Evolutionary conservation across 768 basidiomycete species (phyloP).

Genomic region (Trametes cinnabarina): DNA sequence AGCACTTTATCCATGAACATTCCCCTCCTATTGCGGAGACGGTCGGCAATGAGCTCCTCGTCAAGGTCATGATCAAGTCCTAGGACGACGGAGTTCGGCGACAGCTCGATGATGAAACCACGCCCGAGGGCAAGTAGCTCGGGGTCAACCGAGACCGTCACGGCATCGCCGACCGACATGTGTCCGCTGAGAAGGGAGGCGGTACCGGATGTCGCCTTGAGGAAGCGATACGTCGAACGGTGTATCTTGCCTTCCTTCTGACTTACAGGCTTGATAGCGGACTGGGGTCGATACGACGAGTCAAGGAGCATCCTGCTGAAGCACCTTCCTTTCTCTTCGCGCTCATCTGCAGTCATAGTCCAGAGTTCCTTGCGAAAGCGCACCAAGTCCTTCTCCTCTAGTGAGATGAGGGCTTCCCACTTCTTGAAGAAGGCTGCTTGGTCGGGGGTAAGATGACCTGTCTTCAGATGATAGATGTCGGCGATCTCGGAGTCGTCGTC

Average conservation of each 20-base stretch:
- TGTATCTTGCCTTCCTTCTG: slow-evolving; percentile 59
- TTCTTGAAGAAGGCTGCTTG: slow-evolving; percentile 81
- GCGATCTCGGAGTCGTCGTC: slow-evolving; percentile 54
- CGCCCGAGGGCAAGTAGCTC: slow-evolving; percentile 78
- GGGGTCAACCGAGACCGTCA: slow-evolving; percentile 87
- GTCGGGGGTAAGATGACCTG: slow-evolving; percentile 65
- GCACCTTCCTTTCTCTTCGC: slow-evolving; percentile 82
- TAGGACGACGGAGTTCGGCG: slow-evolving; percentile 59
- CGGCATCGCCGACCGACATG: slow-evolving; percentile 75
- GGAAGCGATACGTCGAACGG: slow-evolving; percentile 75
- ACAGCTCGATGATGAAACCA: slow-evolving; percentile 79
- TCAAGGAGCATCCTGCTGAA: slow-evolving; percentile 79
- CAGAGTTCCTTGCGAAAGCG: slow-evolving; percentile 90
- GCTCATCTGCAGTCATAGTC: slow-evolving; percentile 80
- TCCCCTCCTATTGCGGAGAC: slow-evolving; percentile 29
- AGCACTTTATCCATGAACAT: slow-evolving; percentile 31
- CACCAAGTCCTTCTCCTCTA: slow-evolving; percentile 84
- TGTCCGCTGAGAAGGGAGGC: slow-evolving; percentile 69
- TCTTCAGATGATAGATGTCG: slow-evolving; percentile 74
- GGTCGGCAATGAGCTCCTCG: slow-evolving; percentile 39
- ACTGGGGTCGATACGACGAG: slow-evolving; percentile 31
- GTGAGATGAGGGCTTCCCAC: slow-evolving; percentile 84
- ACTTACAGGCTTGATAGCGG: slow-evolving; percentile 7
- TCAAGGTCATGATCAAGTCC: slow-evolving; percentile 84
- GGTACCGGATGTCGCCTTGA: slow-evolving; percentile 21